Percentiles rank a stretch among this genome's conserved stretches.
Conservation (phyloP, 371 early-diverging fungal species). For the Cokeromyces recurvatus region DNA sequence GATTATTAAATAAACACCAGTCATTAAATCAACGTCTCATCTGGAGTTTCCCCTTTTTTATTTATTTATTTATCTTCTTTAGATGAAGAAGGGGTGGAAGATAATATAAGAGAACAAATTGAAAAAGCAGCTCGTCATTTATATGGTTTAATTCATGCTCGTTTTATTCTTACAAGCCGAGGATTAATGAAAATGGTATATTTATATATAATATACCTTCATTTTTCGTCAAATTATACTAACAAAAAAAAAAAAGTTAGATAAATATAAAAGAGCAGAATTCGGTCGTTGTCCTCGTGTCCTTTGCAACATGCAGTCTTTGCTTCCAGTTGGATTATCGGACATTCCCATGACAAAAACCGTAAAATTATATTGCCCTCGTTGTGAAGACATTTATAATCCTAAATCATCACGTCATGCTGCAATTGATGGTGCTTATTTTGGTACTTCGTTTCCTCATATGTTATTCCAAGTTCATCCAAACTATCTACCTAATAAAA, state of each 20-base stretch:
- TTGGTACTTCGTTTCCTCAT: constrained; percentile 96
- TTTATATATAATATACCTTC: neutral
- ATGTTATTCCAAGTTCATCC: constrained; percentile 93
- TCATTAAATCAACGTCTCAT: too few species aligned
- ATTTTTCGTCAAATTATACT: neutral
- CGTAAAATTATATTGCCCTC: constrained; percentile 90
- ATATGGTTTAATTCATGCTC: constrained; percentile 92
- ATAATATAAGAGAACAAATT: constrained; percentile 66
- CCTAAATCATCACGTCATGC: constrained; percentile 81
- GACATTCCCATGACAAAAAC: constrained; percentile 80
- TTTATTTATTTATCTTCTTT: too few species aligned
- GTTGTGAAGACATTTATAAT: constrained; percentile 94
- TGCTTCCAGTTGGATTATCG: constrained; percentile 88
- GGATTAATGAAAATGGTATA: constrained; percentile 85
- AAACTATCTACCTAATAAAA: constrained; percentile 68
- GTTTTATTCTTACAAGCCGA: constrained; percentile 84
- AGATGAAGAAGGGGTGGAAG: constrained; percentile 64
- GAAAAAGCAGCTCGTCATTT: constrained; percentile 81
- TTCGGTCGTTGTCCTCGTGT: constrained; percentile 97
- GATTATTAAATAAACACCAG: too few species aligned
- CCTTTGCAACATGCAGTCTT: constrained; percentile 78
- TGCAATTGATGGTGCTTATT: constrained; percentile 94
- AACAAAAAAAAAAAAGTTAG: constrained; percentile 44
- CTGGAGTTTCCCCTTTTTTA: neutral
- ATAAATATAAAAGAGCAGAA: constrained; percentile 82